Evolutionary conservation across 129 eudicot species (phyloP).

Genomic region (Kitagawia praeruptora): DNA sequence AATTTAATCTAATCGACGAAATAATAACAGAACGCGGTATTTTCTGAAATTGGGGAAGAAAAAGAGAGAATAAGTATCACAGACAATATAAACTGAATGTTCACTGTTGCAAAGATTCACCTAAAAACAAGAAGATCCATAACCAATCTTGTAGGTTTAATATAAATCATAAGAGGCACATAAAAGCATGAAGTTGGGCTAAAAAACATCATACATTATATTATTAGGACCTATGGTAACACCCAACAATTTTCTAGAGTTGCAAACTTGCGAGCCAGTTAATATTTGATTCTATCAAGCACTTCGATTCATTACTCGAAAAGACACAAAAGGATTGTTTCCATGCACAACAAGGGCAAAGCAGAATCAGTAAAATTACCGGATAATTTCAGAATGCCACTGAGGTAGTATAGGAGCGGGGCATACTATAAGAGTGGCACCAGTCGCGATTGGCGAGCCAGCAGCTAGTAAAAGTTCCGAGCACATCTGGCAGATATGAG

Average conservation of each 20-base stretch:
- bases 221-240: not conserved
- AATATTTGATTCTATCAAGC: not conserved
- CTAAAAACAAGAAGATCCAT: not conserved
- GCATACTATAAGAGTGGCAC: slow-evolving; percentile 95
- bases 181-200: not conserved
- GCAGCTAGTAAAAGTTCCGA: slow-evolving; percentile 63
- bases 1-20: not conserved
- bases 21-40: not conserved
- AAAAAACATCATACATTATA: not conserved
- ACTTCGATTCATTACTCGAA: not conserved
- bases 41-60: not conserved
- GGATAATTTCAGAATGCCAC: slow-evolving; percentile 93
- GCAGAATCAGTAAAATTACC: slow-evolving; percentile 36
- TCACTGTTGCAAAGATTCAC: not conserved
- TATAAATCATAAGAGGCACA: not conserved
- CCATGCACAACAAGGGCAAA: not conserved
- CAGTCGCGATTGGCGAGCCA: slow-evolving; percentile 64
- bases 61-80: not conserved
- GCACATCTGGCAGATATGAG: slow-evolving; percentile 61
- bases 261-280: not conserved
- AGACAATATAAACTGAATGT: not conserved
- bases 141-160: not conserved
- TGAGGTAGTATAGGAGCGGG: slow-evolving; percentile 92
- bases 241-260: not conserved
- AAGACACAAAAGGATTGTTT: not conserved